Evolutionary conservation across 768 basidiomycete genomes (phyloP), one percentile per base, ranked within the genome.

Genomic region (Mycena leptocephala): DNA sequence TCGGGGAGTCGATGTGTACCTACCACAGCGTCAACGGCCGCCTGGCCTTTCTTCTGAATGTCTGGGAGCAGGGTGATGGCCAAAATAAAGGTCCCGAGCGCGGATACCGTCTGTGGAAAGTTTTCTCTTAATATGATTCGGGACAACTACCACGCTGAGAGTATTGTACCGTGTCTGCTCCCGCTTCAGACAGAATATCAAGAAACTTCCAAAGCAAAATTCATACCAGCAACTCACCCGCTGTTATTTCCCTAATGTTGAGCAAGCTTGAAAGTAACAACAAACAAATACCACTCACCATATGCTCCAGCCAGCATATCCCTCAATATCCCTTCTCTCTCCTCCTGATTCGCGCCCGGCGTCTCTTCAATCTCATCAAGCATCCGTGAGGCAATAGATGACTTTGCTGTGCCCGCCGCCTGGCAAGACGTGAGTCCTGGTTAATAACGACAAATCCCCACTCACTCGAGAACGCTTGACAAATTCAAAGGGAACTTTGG

Each of bases 61-160:
- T 78, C 80, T 2, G 81, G 84, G 66, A 81, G 56, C 26, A 76
- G 63, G 0, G 79, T 75, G 82, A 84, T 84, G 1, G 82, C 83
- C 5, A 82, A 78, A 18, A 83, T 69, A 28, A 78, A 78, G 0
- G 74, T 71, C 1, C 64, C 32, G 26, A 80, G 32, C 2, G n/a
- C n/a, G n/a, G n/a, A n/a, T n/a, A n/a, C n/a, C n/a, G n/a, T n/a
- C n/a, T n/a, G n/a, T n/a, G n/a, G 77, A 55, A 18, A 70, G 62
- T 9, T n/a, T n/a, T n/a, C n/a, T n/a, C n/a, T n/a, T n/a, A n/a
- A n/a, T n/a, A n/a, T n/a, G n/a, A n/a, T n/a, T n/a, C n/a, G n/a
- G n/a, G n/a, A n/a, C n/a, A n/a, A n/a, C n/a, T n/a, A n/a, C n/a
- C n/a, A n/a, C n/a, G n/a, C n/a, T n/a, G n/a, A n/a, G n/a, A n/a